Percentiles rank a stretch among this genome's conserved stretches.
These are phyloP conservation scores for Colletotrichum scovillei DNA, from an alignment of 2,329 filamentous ascomycete species.

Conservation along the genomic window DNA sequence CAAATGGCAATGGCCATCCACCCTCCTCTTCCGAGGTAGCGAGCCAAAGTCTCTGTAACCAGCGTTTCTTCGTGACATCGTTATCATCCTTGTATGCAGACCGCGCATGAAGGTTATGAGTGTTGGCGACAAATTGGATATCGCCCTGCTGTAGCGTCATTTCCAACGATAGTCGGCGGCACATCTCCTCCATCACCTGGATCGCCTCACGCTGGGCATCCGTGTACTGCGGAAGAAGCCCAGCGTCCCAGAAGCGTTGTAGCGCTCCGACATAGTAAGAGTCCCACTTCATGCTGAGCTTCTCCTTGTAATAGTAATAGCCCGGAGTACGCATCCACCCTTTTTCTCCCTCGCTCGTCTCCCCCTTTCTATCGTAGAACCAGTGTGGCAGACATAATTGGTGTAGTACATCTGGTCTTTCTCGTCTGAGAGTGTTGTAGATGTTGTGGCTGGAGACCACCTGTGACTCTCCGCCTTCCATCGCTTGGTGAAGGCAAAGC, in stretches of 20 bases:
- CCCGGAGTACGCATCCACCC: not conserved
- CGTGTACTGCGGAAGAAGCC: not conserved
- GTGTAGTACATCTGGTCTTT: not conserved
- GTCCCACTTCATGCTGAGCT: not conserved
- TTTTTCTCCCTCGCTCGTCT: not conserved
- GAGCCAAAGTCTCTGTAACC: not conserved
- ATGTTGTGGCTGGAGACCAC: not conserved
- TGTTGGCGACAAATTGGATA: not conserved
- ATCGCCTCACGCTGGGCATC: not conserved
- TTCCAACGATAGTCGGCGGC: not conserved
- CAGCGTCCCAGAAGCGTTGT: not conserved
- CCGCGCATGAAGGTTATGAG: not conserved
- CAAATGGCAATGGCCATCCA: not conserved
- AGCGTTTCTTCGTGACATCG: not conserved
- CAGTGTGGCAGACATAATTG: not conserved
- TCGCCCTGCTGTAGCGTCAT: not conserved
- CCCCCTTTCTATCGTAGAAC: not conserved
- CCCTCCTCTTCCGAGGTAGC: not conserved
- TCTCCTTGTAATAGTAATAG: not conserved
- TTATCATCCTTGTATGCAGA: not conserved
- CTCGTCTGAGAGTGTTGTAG: not conserved
- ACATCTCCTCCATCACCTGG: not conserved
- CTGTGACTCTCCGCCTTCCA: not conserved
- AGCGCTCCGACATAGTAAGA: not conserved
- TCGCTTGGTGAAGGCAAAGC: not conserved